These are phyloP conservation scores for Fusarium tanahbumbuense DNA, from an alignment of 2,329 filamentous ascomycete species.

Conservation along the genomic window DNA sequence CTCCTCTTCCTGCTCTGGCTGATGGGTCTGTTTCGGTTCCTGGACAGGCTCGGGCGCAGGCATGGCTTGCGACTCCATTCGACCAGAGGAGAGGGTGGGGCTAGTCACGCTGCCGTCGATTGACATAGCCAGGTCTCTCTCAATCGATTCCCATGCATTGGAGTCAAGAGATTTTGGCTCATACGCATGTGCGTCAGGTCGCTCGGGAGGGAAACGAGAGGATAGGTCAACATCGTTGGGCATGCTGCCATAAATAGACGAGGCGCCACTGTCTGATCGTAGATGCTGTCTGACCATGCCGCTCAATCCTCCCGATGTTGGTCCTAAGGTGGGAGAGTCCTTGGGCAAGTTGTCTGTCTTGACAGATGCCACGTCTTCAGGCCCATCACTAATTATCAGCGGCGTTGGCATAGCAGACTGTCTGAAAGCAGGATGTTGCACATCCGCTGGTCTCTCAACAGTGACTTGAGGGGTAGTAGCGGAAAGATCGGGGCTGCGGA, in stretches of 20 bases:
- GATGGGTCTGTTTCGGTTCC: conserved; percentile 47
- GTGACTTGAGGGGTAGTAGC: conserved; percentile 51
- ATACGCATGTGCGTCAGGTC: conserved; percentile 42
- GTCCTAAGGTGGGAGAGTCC: conserved; percentile 85
- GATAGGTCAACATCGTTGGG: conserved; percentile 50
- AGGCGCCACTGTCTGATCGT: conserved; percentile 81
- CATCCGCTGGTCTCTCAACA: conserved; percentile 62
- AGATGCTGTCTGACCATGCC: conserved; percentile 88
- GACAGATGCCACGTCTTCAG: not conserved
- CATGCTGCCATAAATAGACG: conserved; percentile 76
- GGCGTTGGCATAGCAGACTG: conserved; percentile 59
- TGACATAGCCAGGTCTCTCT: conserved; percentile 45
- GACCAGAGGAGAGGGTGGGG: conserved; percentile 35
- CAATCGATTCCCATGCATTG: conserved; percentile 60
- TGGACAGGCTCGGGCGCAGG: conserved; percentile 10
- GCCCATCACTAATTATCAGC: conserved; percentile 49
- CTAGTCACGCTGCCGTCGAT: conserved; percentile 42
- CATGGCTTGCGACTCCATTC: conserved; percentile 30
- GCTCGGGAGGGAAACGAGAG: conserved; percentile 52
- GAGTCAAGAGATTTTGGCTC: conserved; percentile 47
- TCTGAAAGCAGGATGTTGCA: conserved; percentile 67
- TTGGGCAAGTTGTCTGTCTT: conserved; percentile 34
- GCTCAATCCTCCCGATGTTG: conserved; percentile 72
- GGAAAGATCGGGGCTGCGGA: conserved; percentile 9
- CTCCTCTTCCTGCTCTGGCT: conserved; percentile 65